Evolutionary conservation across 495 filamentous ascomycete genomes (phyloP).

Genomic region (Penicillium longicatenatum): DNA sequence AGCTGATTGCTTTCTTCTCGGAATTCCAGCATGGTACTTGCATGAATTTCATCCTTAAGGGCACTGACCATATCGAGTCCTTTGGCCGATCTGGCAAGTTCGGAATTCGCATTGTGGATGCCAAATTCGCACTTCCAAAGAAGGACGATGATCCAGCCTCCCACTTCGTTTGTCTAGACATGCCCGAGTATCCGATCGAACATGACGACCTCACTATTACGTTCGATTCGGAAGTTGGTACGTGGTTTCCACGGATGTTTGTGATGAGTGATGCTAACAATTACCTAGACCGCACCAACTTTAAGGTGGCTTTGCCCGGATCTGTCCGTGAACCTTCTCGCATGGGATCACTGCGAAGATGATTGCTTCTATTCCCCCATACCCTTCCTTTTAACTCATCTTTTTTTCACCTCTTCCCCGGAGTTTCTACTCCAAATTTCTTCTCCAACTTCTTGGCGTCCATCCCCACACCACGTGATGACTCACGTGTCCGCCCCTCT

Average conservation of each 20-base stretch:
- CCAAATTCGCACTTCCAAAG: conserved; percentile 83
- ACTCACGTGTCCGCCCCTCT: conserved; percentile 20
- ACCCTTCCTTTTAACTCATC: neutral
- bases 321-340: conserved; percentile 49
- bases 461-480: conserved; percentile 27
- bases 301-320: conserved; percentile 48
- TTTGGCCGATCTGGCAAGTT: conserved; percentile 67
- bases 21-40: conserved; percentile 80
- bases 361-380: conserved; percentile 15
- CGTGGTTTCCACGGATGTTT: conserved; percentile 31
- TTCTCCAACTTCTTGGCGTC: neutral
- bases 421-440: neutral
- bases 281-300: conserved; percentile 46
- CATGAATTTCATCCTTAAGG: conserved; percentile 83
- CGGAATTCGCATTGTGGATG: conserved; percentile 75
- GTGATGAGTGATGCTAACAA: conserved; percentile 11
- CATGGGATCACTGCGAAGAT: conserved; percentile 53
- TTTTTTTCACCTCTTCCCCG: conserved; percentile 1
- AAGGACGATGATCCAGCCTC: conserved; percentile 57
- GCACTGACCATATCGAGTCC: conserved; percentile 76
- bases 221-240: conserved; percentile 80
- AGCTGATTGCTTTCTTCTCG: conserved; percentile 77
- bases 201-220: conserved; percentile 85
- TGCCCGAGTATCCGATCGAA: conserved; percentile 84
- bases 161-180: conserved; percentile 77